Evolutionary conservation across 352 stramenopile genomes (phyloP), one percentile per base, ranked within the genome.

Genomic region (Blastocystis sp.): DNA sequence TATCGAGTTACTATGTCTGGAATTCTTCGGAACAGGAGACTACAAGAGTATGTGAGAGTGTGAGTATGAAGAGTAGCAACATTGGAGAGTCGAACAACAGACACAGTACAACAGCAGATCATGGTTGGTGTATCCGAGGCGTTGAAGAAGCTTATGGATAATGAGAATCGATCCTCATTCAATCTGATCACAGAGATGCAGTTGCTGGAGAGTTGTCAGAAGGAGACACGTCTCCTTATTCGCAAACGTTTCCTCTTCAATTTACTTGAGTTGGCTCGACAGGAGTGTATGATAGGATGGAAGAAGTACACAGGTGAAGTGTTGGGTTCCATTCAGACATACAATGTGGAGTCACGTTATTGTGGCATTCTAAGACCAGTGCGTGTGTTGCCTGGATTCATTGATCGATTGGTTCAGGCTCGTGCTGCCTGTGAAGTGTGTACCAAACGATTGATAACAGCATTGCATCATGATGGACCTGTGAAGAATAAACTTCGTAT

Each of bases 101-200:
- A 80, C 7, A 16, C 43, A 32, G 49, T 29, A 19, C 21, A 58
- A 54, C 49, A 29, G 16, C 37, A 80, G 43, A 80, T 80, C 0
- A 27, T 80, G 69, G 43, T 16, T 27, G 16, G 16, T 16, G 24
- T 80, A 32, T 12, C 32, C 4, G 69, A 61, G 51, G n/a, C 12
- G n/a, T n/a, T 80, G 39, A 59, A 58, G 19, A 43, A 59, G 24
- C 46, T 80, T 4, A 80, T 59, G 35, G 51, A 80, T 16, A 80
- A 80, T 39, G 69, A 80, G 51, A 80, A 80, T 39, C 69, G 43
- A 21, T 58, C 24, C 1, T 54, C 69, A 2, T 80, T 80, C 51
- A 19, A 29, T 12, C 32, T 46, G 27, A 24, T 43, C 1, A 32
- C 42, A 0, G 24, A 63, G 51, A 63, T 80, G 24, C 24, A 16